phyloP scores from a whole-genome alignment of 805 yeast genomes.

The Wickerhamomyces chaumierensis region DNA sequence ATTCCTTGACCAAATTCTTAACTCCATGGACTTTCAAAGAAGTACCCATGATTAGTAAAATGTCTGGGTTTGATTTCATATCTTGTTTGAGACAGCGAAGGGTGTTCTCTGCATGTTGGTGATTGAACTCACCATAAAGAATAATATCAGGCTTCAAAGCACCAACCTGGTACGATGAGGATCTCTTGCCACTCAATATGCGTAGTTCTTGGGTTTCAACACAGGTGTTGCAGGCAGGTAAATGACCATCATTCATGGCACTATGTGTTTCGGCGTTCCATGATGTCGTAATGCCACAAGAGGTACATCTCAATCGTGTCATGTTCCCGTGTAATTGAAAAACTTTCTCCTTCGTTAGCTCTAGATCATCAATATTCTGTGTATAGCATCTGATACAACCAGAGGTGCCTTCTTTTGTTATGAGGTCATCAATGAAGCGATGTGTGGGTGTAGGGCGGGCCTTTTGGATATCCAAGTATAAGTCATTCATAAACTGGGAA shows the following conservation, averaged over 20 bases:
- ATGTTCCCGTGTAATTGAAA: constrained; percentile 89
- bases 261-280: constrained; percentile 50
- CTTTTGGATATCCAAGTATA: constrained; percentile 47
- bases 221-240: constrained; percentile 75
- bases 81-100: constrained; percentile 63
- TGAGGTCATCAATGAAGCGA: constrained; percentile 36
- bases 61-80: constrained; percentile 56
- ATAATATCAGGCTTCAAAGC: constrained; percentile 81
- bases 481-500: constrained; percentile 78
- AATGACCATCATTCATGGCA: constrained; percentile 43
- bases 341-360: constrained; percentile 61
- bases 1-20: constrained; percentile 55
- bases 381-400: constrained; percentile 79
- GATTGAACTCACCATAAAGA: constrained; percentile 78
- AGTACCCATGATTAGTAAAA: constrained; percentile 85
- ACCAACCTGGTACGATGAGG: constrained; percentile 55
- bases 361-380: constrained; percentile 89
- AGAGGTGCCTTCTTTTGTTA: constrained; percentile 27
- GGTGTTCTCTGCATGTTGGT: constrained; percentile 75
- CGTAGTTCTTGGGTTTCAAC: constrained; percentile 43
- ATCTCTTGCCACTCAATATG: constrained; percentile 58
- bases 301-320: constrained; percentile 64
- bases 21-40: constrained; percentile 88
- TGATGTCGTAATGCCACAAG: constrained; percentile 39
- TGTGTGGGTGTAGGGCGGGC: constrained; percentile 86